Base-by-base conservation (phyloP, 208 protist genomes). In the Phytomonas sp. region DNA sequence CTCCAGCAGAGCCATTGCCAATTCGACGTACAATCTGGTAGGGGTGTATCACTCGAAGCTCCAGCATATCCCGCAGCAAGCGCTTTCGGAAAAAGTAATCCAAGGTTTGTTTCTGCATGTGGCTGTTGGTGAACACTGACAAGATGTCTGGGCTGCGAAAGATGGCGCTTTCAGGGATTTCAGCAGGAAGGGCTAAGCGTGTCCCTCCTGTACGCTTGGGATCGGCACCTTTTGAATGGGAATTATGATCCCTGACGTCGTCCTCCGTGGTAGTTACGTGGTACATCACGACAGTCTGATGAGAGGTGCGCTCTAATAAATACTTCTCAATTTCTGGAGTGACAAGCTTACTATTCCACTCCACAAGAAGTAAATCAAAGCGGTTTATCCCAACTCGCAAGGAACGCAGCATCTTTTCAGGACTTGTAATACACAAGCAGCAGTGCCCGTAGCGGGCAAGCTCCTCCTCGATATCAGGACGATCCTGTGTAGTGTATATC, bases 1-100 rank as follows among this genome's bases (percentile, higher is more conserved):
- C 87, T 4, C 85, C 89, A 68, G 89, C 91, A 62, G 77, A 77
- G 23, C 89, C 89, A 45, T 70, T 82, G 69, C 87, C 89, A 56
- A 94, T 79, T 61, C 73, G 75, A 23, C 83, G 69, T 11, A 89
- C 74, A 64, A 92, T 86, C 49, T 92, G 81, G 37, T 86, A 88
- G 33, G 73, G 74, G 56, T 86, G 76, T 1, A 72, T 71, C 68
- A 77, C 74, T 12, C 70, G 77, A 36, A 86, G 69, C 16, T 82
- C 74, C 8, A 88, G 16, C 80, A 88, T 85, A 37, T 86, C 78
- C 36, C 72, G 42, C 67, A 81, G 67, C 29, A 94, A 72, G 5
- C 79, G 83, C 52, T 73, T 74, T 12, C 74, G 79, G 8, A 75
- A 78, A 59, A 93, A 76, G 29, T 71, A 75, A 5, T 49, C 36